These are phyloP conservation scores for Globisporangium paddicum DNA, from an alignment of 352 stramenopile genomes.

Conservation along the genomic window DNA sequence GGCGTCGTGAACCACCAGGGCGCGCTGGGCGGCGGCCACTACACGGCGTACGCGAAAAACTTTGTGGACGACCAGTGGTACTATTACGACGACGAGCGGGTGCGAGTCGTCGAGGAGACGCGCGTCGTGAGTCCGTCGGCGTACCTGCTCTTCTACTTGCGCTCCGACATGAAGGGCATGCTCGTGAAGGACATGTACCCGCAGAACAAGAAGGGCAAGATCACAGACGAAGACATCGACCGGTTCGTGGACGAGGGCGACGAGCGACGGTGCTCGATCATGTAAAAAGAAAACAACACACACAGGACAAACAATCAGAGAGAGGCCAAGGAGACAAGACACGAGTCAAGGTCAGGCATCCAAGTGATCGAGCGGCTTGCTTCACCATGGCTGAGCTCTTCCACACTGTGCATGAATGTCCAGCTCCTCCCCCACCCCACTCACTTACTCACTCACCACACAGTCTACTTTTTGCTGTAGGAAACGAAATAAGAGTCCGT, in stretches of 20 bases:
- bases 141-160: slow-evolving; percentile 92
- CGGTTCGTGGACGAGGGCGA: slow-evolving; percentile 82
- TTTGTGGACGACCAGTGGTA: slow-evolving; percentile 89
- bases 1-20: slow-evolving; percentile 88
- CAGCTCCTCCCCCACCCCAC: no score
- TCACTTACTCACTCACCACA: no score
- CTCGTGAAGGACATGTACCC: slow-evolving; percentile 84
- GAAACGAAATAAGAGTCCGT: not conserved
- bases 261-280: slow-evolving; percentile 76
- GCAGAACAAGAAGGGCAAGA: slow-evolving; percentile 78
- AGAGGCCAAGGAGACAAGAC: not conserved
- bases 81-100: slow-evolving; percentile 87
- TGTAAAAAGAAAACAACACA: slow-evolving; percentile 38
- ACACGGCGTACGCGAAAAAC: slow-evolving; percentile 88
- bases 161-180: slow-evolving; percentile 82
- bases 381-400: slow-evolving; percentile 1
- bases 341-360: no score
- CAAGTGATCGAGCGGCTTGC: not conserved
- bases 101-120: slow-evolving; percentile 80
- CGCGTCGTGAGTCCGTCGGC: slow-evolving; percentile 82
- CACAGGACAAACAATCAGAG: not conserved
- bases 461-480: not conserved
- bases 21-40: slow-evolving; percentile 81
- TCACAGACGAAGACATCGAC: slow-evolving; percentile 88
- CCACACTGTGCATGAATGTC: slow-evolving; percentile 4